Percentiles rank a stretch among this genome's conserved stretches.
Conservation (phyloP, 2,329 filamentous ascomycete species). For the Pyrenochaeta sp. region DNA sequence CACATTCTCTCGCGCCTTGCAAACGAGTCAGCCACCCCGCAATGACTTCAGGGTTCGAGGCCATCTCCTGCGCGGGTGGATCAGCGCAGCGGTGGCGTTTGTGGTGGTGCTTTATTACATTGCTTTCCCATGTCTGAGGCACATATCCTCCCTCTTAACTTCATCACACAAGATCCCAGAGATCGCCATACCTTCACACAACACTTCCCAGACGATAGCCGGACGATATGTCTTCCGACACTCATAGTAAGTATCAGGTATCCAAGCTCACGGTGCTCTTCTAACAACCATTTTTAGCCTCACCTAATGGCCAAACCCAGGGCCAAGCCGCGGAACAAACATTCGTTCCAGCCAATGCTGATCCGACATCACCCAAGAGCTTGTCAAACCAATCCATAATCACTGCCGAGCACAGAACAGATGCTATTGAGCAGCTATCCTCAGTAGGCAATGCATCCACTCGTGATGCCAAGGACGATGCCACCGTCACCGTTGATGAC, state of each 20-base stretch:
- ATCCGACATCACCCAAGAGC: conserved; percentile 26
- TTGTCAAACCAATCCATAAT: conserved; percentile 30
- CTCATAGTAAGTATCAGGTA: conserved; percentile 40
- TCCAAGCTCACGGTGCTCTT: conserved; percentile 19
- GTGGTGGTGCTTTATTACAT: conserved; percentile 45
- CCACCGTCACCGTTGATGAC: conserved; percentile 21
- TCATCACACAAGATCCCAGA: conserved; percentile 31
- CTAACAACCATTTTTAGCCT: conserved; percentile 41
- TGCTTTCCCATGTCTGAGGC: conserved; percentile 33
- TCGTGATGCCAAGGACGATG: conserved; percentile 34
- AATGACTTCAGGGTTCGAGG: conserved; percentile 23
- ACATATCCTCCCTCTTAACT: conserved; percentile 31
- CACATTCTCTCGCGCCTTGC: conserved; percentile 12
- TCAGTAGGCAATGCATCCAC: conserved; percentile 26
- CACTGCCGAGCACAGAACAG: conserved; percentile 28
- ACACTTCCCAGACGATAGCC: conserved; percentile 19
- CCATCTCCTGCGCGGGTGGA: conserved; percentile 19
- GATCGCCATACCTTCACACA: conserved; percentile 25
- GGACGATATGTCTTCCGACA: conserved; percentile 44
- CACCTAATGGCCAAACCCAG: conserved; percentile 31
- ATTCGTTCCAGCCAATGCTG: conserved; percentile 33
- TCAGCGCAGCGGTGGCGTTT: conserved; percentile 24
- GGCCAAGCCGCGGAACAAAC: conserved; percentile 42
- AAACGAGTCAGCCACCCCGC: conserved; percentile 19
- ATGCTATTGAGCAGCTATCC: conserved; percentile 38